Percentiles rank a stretch among this genome's conserved stretches.
Evolutionary conservation across 148 eudicot genomes (phyloP).

Genomic region (Vaccinium darrowii): DNA sequence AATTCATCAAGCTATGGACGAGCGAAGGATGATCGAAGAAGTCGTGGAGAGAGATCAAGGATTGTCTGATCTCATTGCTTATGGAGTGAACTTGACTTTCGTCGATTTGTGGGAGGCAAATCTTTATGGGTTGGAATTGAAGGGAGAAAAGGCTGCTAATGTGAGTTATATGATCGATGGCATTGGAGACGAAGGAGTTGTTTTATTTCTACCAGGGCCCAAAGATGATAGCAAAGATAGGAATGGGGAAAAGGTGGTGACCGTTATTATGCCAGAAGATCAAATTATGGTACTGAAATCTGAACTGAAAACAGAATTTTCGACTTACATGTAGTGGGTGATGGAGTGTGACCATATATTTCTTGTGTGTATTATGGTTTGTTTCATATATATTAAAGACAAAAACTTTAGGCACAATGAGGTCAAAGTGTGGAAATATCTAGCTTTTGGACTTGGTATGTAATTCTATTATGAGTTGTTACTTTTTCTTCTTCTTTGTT

Average conservation of each 20-base stretch:
- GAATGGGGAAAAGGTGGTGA: conserved; percentile 46
- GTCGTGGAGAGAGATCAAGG: conserved; percentile 38
- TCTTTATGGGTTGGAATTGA: conserved; percentile 47
- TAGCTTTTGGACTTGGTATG: neutral
- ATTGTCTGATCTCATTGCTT: conserved; percentile 46
- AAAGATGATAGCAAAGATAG: conserved; percentile 4
- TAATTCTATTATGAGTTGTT: too few species aligned
- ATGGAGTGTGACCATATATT: neutral
- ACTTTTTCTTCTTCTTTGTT: too few species aligned
- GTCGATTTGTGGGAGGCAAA: conserved; percentile 45
- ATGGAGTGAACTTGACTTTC: conserved; percentile 78
- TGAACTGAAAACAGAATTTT: conserved; percentile 39
- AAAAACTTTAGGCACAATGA: neutral
- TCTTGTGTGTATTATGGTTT: neutral
- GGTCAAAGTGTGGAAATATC: neutral
- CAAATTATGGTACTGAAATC: conserved; percentile 39
- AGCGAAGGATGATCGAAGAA: conserved; percentile 39
- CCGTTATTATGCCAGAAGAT: conserved; percentile 50
- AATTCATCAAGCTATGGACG: conserved; percentile 31
- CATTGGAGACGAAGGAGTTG: conserved; percentile 69
- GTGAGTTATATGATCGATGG: conserved; percentile 49
- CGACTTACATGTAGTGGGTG: conserved; percentile 3
- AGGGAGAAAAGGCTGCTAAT: conserved; percentile 42
- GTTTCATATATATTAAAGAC: neutral
- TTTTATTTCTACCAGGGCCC: conserved; percentile 51